A percentile compares a stretch with the other conserved stretches of the same genome.
phyloP scores from a whole-genome alignment of 108 stramenopile genomes.

The Cylindrotheca closterium region DNA sequence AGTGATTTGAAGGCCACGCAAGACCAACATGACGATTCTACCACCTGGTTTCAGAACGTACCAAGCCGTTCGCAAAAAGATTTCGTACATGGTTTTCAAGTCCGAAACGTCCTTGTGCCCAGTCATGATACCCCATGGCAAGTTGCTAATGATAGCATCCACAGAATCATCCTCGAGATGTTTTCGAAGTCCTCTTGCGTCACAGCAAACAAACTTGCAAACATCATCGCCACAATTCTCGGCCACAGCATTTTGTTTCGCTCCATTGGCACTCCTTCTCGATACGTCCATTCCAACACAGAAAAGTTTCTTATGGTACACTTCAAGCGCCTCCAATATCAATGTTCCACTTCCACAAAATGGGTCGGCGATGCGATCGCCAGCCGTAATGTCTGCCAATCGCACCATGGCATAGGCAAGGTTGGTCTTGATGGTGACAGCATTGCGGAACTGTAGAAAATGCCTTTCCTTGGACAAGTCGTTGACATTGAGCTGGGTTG shows the following conservation, averaged over 20 bases:
- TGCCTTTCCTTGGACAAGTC: slow-evolving; percentile 63
- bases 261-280: slow-evolving; percentile 49
- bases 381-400: slow-evolving; percentile 43
- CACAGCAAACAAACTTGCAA: slow-evolving; percentile 58
- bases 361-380: slow-evolving; percentile 50
- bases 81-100: slow-evolving; percentile 68
- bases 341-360: slow-evolving; percentile 64
- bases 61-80: slow-evolving; percentile 69
- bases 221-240: slow-evolving; percentile 24
- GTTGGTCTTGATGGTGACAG: slow-evolving; percentile 72
- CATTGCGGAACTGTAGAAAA: slow-evolving; percentile 63
- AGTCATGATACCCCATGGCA: slow-evolving; percentile 76
- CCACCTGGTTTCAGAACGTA: slow-evolving; percentile 54
- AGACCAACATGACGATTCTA: slow-evolving; percentile 65
- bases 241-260: slow-evolving; percentile 57
- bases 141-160: slow-evolving; percentile 56
- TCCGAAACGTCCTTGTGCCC: slow-evolving; percentile 62
- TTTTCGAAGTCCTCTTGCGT: slow-evolving; percentile 54
- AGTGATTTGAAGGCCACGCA: slow-evolving; percentile 66
- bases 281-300: slow-evolving; percentile 71
- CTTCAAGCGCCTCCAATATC: slow-evolving; percentile 56
- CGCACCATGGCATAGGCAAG: slow-evolving; percentile 70
- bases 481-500: slow-evolving; percentile 61
- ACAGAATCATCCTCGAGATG: slow-evolving; percentile 58
- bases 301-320: slow-evolving; percentile 33